phyloP scores from a whole-genome alignment of 2,329 filamentous ascomycete genomes.

The Cladophialophora carrionii region DNA sequence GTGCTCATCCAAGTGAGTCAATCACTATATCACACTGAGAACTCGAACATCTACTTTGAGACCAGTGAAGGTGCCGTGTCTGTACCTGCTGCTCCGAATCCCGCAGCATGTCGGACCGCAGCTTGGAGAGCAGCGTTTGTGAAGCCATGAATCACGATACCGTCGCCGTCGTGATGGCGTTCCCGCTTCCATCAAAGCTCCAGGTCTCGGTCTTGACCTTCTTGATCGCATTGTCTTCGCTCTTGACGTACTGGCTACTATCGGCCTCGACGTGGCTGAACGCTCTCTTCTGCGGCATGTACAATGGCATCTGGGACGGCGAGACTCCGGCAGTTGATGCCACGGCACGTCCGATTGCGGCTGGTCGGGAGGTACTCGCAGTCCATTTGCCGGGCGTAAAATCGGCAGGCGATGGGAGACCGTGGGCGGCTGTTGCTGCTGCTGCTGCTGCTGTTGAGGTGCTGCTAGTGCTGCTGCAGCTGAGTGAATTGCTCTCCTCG shows the following conservation, averaged over 20 bases:
- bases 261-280: neutral
- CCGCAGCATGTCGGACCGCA: too few relatives aligned
- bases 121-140: too few relatives aligned
- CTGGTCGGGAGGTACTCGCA: too few relatives aligned
- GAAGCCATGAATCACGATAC: neutral
- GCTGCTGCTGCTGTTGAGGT: too few relatives aligned
- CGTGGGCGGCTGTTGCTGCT: neutral
- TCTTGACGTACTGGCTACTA: neutral
- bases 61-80: too few relatives aligned
- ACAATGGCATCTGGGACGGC: neutral
- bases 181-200: neutral
- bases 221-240: slow-evolving; percentile 4
- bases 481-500: neutral
- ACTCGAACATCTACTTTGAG: too few relatives aligned
- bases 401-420: neutral
- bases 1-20: neutral
- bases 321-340: neutral
- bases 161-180: neutral
- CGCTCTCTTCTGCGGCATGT: slow-evolving; percentile 15
- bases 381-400: neutral
- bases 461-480: too few relatives aligned
- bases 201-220: slow-evolving; percentile 18
- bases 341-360: neutral
- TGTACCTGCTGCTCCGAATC: too few relatives aligned
- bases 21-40: too few relatives aligned